Base-by-base conservation (phyloP, 2,329 filamentous ascomycete species). In the Ophiostoma pallidulum region DNA sequence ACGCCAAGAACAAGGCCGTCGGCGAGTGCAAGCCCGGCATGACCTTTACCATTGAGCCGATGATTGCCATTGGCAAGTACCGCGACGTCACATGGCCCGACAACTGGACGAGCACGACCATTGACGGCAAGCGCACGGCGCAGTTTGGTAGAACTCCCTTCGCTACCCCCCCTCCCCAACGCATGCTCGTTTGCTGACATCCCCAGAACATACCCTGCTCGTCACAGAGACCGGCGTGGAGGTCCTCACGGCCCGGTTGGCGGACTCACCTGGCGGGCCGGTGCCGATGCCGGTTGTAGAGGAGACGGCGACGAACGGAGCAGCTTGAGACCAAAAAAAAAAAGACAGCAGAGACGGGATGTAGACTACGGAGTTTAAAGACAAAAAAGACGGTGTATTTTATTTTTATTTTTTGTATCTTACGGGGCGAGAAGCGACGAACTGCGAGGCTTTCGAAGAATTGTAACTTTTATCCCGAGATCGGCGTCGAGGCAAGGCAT, bases 11-110 rank as follows among this genome's bases (percentile, higher is more conserved):
- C 70, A 98, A 97, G 77, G 88, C 91, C 0, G 85, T 96, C 1
- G 92, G 92, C 41, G 81, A 86, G 58, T 92, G 90, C 51, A 96
- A 96, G 70, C 83, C 87, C 0, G 92, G 92, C 46, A 96, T 97
- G 89, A 95, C 89, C 54, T 98, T 98, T 60, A 98, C 92, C 0
- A 98, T 98, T 52, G 92, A 98, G 69, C 92, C 92, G 14, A 98
- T 98, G 92, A 90, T 98, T 62, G 89, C 88, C 35, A 66, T 96
- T 47, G 92, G 92, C 50, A 90, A 86, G 52, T 86, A 95, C 66
- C 80, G 80, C 53, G 92, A 98, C 62, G 84, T 92, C 64, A 97
- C 89, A 0, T 98, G 92, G 92, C 92, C 92, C 0, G 92, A 98
- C 64, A 88, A 97, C 70, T 98, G 92, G 92, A 98, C 92, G 1